Evolutionary conservation across 2,329 filamentous ascomycete genomes (phyloP).

Genomic region (Hypoxylon sp.): DNA sequence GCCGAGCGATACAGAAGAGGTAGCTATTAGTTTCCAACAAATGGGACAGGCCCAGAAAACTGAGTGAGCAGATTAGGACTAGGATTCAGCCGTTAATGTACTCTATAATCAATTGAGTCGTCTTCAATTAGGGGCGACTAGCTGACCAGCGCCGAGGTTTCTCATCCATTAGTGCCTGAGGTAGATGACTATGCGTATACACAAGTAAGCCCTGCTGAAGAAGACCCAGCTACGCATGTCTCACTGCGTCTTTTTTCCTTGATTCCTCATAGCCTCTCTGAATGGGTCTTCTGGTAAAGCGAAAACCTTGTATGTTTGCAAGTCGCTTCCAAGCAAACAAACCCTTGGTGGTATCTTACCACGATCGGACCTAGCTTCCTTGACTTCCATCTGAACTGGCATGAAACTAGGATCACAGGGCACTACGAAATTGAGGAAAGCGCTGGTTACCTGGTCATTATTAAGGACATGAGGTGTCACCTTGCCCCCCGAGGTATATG

Average conservation of each 20-base stretch:
- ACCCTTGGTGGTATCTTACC: slow-evolving; percentile 64
- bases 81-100: background rate
- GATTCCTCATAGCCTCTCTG: background rate
- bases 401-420: slow-evolving; percentile 52
- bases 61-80: background rate
- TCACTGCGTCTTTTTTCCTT: slow-evolving; percentile 10
- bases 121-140: background rate
- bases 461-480: slow-evolving; percentile 47
- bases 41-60: background rate
- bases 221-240: background rate
- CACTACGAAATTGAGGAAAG: slow-evolving; percentile 49
- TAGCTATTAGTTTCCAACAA: background rate
- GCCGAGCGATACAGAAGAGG: background rate
- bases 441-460: slow-evolving; percentile 50
- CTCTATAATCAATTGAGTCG: background rate
- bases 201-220: background rate
- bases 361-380: slow-evolving; percentile 58
- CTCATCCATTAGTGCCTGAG: background rate
- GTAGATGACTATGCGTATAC: background rate
- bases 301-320: slow-evolving; percentile 63
- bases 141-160: no score
- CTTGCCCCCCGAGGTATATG: slow-evolving; percentile 49
- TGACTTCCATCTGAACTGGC: slow-evolving; percentile 66
- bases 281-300: slow-evolving; percentile 55
- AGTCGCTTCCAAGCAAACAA: slow-evolving; percentile 64